These are phyloP conservation scores for Streptanthus diversifolius DNA, from an alignment of 345 rosid species.

Conservation along the genomic window DNA sequence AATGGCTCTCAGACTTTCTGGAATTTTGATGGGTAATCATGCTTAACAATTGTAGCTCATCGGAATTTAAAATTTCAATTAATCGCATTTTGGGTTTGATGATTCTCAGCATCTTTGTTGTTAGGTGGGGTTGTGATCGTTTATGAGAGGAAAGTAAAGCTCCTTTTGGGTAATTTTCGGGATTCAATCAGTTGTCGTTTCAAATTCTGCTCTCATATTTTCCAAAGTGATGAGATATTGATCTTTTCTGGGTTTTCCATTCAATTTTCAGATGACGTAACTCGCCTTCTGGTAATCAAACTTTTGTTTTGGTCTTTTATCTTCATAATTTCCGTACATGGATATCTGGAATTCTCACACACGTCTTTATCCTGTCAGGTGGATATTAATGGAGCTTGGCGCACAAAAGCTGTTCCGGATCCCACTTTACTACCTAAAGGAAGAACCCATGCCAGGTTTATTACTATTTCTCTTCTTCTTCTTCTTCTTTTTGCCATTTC, in stretches of 20 bases:
- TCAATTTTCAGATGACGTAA: conserved; percentile 62
- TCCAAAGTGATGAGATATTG: not conserved
- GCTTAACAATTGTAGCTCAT: not conserved
- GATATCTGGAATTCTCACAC: not conserved
- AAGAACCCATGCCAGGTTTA: conserved; percentile 63
- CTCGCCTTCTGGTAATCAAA: conserved; percentile 64
- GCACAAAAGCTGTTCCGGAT: conserved; percentile 50
- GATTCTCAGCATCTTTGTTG: not conserved
- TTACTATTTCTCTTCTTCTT: conserved; percentile 2
- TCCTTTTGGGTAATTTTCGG: conserved; percentile 57
- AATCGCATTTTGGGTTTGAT: conserved; percentile 9
- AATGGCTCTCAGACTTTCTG: conserved; percentile 86
- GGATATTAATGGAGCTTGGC: conserved; percentile 83
- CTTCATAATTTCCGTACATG: not conserved
- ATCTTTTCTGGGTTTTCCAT: not conserved
- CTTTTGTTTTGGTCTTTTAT: not conserved
- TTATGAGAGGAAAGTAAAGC: conserved; percentile 86
- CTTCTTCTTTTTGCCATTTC: not conserved
- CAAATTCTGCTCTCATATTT: not conserved
- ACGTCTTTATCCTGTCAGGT: conserved; percentile 38
- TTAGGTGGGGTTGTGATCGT: conserved; percentile 93
- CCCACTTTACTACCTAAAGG: conserved; percentile 70
- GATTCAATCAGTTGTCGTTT: not conserved
- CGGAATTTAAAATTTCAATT: not conserved
- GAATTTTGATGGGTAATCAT: conserved; percentile 90